These are phyloP conservation scores for Acacia concinna DNA, from an alignment of 331 rosid species.

Conservation along the genomic window DNA sequence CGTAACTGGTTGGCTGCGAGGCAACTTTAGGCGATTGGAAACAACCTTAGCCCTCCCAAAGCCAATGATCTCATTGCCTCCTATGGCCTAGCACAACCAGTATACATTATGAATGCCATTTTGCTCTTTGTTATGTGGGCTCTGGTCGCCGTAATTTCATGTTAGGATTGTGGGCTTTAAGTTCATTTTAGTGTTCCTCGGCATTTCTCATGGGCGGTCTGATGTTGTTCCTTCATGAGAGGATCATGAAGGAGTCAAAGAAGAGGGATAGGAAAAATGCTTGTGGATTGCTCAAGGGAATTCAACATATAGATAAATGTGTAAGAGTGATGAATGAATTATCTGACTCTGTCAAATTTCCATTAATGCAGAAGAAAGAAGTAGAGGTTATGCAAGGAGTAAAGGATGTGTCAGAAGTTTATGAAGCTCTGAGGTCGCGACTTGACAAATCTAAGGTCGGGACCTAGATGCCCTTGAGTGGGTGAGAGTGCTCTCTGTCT, in stretches of 20 bases:
- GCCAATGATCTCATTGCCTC: slow-evolving; percentile 68
- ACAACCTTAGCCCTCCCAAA: slow-evolving; percentile 58
- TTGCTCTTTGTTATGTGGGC: slow-evolving; percentile 85
- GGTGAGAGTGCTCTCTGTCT: no score
- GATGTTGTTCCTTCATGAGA: slow-evolving; percentile 62
- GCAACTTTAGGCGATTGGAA: slow-evolving; percentile 90
- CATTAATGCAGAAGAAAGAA: slow-evolving; percentile 72
- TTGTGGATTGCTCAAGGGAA: slow-evolving; percentile 75
- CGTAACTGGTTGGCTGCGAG: slow-evolving; percentile 88
- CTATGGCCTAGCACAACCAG: slow-evolving; percentile 59
- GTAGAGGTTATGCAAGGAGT: slow-evolving; percentile 74
- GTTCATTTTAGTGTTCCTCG: slow-evolving; percentile 71
- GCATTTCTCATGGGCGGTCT: slow-evolving; percentile 65
- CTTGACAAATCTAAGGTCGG: no score
- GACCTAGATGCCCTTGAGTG: no score
- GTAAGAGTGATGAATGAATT: slow-evolving; percentile 65
- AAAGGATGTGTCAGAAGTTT: slow-evolving; percentile 59
- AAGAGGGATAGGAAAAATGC: slow-evolving; percentile 76
- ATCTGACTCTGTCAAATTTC: slow-evolving; percentile 71
- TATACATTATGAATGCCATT: slow-evolving; percentile 64
- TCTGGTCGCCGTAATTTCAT: slow-evolving; percentile 92
- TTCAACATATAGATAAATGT: slow-evolving; percentile 80
- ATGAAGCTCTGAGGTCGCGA: slow-evolving; percentile 60
- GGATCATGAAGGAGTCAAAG: slow-evolving; percentile 81
- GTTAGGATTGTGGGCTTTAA: slow-evolving; percentile 92